phyloP scores from a whole-genome alignment of 257 asterid genomes.

The Solanum sejunctum region DNA sequence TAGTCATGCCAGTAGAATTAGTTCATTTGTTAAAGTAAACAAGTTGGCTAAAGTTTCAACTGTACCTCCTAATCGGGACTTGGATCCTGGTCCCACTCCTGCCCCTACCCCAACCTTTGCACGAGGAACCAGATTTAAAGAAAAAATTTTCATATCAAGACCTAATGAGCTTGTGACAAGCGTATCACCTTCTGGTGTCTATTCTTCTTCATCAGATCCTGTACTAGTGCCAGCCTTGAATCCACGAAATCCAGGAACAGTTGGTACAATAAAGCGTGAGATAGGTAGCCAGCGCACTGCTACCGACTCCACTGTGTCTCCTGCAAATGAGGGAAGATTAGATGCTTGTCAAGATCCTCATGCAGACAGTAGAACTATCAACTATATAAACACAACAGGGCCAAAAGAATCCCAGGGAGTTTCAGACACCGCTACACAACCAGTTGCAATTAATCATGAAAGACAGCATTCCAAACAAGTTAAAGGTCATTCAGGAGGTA shows the following conservation, averaged over 20 bases:
- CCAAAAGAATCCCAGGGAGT: conserved; percentile 12
- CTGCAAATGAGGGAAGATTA: conserved; percentile 4
- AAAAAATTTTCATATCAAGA: conserved; percentile 13
- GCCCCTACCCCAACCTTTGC: conserved; percentile 28
- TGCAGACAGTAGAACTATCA: conserved; percentile 14
- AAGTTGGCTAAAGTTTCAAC: conserved; percentile 11
- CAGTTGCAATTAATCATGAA: conserved; percentile 13
- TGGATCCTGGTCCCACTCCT: conserved; percentile 37
- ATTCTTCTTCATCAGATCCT: conserved; percentile 40
- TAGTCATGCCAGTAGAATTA: not conserved
- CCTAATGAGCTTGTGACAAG: conserved; percentile 17
- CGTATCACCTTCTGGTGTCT: conserved; percentile 25
- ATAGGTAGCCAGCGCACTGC: conserved; percentile 17
- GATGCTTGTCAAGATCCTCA: conserved; percentile 4
- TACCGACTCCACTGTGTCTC: conserved; percentile 10
- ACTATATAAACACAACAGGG: conserved; percentile 2
- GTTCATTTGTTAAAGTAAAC: not conserved
- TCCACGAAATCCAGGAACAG: conserved; percentile 16
- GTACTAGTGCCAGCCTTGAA: conserved; percentile 34
- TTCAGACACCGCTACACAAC: conserved; percentile 10
- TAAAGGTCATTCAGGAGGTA: conserved; percentile 25
- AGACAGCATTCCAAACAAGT: conserved; percentile 14
- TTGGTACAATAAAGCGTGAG: conserved; percentile 37
- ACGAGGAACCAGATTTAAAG: conserved; percentile 10
- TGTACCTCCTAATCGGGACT: conserved; percentile 4